Conservation (phyloP, 75 land plant genomes). For the Chamaecyparis obtusa region DNA sequence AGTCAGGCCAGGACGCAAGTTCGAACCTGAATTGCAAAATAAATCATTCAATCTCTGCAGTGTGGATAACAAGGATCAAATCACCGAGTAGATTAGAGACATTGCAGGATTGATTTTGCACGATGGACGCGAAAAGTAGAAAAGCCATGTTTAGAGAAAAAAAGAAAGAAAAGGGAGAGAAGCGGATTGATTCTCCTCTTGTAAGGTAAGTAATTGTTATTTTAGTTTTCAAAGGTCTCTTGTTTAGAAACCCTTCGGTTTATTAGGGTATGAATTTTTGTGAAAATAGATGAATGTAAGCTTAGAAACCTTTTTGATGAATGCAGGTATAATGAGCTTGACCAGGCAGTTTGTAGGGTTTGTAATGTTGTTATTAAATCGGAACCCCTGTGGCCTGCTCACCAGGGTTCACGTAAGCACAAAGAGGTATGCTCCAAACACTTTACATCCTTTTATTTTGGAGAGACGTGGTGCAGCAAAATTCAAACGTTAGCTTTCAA, state of each 20-base stretch:
- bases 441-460: not conserved
- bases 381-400: constrained; percentile 73
- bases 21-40: too few relatives aligned
- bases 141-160: constrained; percentile 45
- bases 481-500: not conserved
- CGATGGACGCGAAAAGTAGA: constrained; percentile 45
- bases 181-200: constrained; percentile 65
- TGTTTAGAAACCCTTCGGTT: not conserved
- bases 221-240: not conserved
- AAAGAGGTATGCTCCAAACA: constrained; percentile 52
- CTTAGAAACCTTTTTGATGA: not conserved
- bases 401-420: constrained; percentile 75
- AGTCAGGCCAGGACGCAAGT: too few relatives aligned
- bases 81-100: not conserved
- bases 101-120: not conserved
- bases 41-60: not conserved
- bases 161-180: constrained; percentile 45
- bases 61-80: not conserved
- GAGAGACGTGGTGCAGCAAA: not conserved
- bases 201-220: constrained; percentile 35
- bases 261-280: not conserved
- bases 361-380: constrained; percentile 78
- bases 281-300: not conserved
- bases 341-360: constrained; percentile 76
- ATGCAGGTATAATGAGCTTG: constrained; percentile 74